A percentile compares a stretch with the other conserved stretches of the same genome.
Conservation (phyloP, 441 rosid species). For the Capsella rubella region DNA sequence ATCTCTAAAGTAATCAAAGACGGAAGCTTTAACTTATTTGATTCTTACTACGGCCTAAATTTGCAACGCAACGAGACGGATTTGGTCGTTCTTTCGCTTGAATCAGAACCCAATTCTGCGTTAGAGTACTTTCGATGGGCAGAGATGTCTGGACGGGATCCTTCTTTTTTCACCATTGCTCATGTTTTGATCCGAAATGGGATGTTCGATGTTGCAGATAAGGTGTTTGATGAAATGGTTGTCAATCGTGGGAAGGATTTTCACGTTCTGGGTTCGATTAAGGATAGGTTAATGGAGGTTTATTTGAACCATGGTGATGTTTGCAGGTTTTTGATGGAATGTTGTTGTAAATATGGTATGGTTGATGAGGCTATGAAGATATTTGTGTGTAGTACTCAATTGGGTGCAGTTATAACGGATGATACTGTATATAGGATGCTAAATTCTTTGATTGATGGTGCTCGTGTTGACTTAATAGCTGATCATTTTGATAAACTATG, state of each 20-base stretch:
- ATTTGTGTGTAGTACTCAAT: conserved; percentile 37
- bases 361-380: conserved; percentile 40
- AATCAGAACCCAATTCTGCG: conserved; percentile 41
- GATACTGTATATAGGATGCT: conserved; percentile 40
- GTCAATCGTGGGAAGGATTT: conserved; percentile 33
- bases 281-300: conserved; percentile 24
- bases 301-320: conserved; percentile 22
- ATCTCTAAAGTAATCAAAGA: conserved; percentile 39
- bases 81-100: conserved; percentile 45
- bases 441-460: conserved; percentile 42
- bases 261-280: conserved; percentile 29
- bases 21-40: conserved; percentile 21
- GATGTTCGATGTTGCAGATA: conserved; percentile 45
- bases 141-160: conserved; percentile 25
- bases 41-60: conserved; percentile 14
- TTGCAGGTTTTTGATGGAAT: conserved; percentile 48
- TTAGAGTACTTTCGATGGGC: conserved; percentile 49
- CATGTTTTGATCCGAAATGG: conserved; percentile 44
- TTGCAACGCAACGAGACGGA: conserved; percentile 24
- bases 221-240: conserved; percentile 51
- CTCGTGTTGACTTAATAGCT: conserved; percentile 40
- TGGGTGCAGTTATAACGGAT: conserved; percentile 29
- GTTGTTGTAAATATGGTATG: conserved; percentile 47
- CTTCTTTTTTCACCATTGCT: conserved; percentile 47
- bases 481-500: conserved; percentile 42